Evolutionary conservation across 139 green algal genomes (phyloP).

Genomic region (Volvox africanus): DNA sequence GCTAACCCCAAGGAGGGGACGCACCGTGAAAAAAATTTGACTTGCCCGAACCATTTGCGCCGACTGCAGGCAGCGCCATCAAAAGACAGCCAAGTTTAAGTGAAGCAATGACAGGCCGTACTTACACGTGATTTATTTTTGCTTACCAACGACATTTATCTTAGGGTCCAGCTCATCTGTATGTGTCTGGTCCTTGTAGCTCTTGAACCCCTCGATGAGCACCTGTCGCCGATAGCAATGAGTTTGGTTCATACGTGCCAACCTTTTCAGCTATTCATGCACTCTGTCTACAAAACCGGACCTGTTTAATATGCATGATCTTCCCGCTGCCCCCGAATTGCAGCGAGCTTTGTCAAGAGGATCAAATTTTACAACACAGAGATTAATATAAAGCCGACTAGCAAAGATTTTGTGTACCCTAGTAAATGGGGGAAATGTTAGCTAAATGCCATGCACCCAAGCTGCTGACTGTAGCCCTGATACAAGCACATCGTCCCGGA

Average conservation of each 20-base stretch:
- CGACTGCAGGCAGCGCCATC: constrained; percentile 77
- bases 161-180: constrained; percentile 89
- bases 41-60: constrained; percentile 98
- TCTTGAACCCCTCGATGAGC: constrained; percentile 98
- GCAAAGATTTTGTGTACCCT: too few species aligned
- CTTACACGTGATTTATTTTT: too few species aligned
- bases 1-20: too few species aligned
- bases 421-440: too few species aligned
- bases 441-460: too few species aligned
- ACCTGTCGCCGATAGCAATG: constrained; percentile 72
- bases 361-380: too few species aligned
- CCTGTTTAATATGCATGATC: constrained; percentile 32
- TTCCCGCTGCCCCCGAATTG: too few species aligned
- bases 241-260: background rate
- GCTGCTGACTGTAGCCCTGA: too few species aligned
- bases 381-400: too few species aligned
- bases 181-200: constrained; percentile 95
- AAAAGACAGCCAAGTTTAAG: background rate
- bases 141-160: constrained; percentile 93
- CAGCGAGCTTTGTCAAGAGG: too few species aligned
- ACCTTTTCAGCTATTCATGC: background rate
- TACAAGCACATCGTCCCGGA: too few species aligned
- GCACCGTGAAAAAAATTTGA: constrained; percentile 99
- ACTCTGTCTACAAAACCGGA: background rate
- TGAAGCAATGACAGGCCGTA: background rate